Conservation (phyloP, 225 moss, liverwort and hornwort species). For the Bryum argenteum region DNA sequence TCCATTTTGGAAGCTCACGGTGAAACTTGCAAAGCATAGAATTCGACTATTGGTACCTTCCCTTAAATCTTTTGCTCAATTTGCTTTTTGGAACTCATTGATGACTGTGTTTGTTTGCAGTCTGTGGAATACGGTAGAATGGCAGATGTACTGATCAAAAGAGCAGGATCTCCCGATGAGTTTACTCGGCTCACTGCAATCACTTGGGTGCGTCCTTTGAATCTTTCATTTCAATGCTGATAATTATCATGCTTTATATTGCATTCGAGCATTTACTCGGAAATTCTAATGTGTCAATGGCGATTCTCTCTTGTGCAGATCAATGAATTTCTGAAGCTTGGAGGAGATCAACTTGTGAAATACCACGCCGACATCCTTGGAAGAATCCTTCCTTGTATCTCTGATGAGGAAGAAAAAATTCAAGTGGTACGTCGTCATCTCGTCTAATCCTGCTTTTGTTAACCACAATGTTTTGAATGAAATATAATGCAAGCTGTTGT, state of each 20-base stretch:
- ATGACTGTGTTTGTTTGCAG: constrained; percentile 46
- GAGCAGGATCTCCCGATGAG: constrained; percentile 82
- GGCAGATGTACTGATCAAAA: constrained; percentile 92
- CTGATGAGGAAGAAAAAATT: constrained; percentile 89
- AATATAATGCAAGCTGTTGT: constrained; percentile 14
- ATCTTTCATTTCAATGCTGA: neutral
- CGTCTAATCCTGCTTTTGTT: neutral
- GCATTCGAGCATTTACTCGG: neutral
- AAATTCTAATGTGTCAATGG: neutral
- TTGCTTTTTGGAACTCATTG: constrained; percentile 10
- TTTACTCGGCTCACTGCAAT: constrained; percentile 90
- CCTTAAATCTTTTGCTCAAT: neutral
- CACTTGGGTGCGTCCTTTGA: constrained; percentile 66
- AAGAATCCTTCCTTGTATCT: constrained; percentile 85
- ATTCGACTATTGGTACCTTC: neutral
- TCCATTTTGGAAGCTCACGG: neutral
- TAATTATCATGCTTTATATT: neutral
- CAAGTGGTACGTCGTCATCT: constrained; percentile 55
- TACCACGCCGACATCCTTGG: constrained; percentile 84
- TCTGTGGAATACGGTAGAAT: constrained; percentile 96
- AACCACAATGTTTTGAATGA: too few species aligned
- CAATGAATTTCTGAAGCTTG: constrained; percentile 93
- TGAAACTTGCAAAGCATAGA: neutral
- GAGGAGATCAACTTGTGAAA: constrained; percentile 89
- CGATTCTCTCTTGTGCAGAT: constrained; percentile 52